These are phyloP conservation scores for Cylindrotheca fusiformis DNA, from an alignment of 108 stramenopile genomes.

Conservation along the genomic window DNA sequence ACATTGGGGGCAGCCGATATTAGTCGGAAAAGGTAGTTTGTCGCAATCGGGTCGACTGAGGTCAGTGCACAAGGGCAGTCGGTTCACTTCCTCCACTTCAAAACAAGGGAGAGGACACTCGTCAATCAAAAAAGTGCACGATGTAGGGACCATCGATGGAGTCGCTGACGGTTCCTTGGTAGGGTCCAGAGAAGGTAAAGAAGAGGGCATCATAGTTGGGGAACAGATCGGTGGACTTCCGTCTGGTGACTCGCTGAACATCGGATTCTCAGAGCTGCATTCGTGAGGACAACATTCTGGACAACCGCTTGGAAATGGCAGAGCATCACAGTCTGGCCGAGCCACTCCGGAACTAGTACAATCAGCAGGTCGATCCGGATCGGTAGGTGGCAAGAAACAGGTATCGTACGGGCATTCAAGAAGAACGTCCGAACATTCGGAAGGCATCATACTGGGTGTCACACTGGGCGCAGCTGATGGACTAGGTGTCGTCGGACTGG, in stretches of 20 bases:
- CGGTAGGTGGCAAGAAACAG: neutral
- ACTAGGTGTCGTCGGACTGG: neutral
- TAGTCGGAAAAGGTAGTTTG: neutral
- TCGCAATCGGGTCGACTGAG: neutral
- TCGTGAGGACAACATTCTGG: neutral
- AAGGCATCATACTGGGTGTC: neutral
- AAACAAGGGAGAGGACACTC: neutral
- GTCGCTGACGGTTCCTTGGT: neutral
- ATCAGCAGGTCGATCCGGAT: neutral
- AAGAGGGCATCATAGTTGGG: neutral
- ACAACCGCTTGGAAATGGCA: neutral
- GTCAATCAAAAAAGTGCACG: neutral
- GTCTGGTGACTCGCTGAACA: neutral
- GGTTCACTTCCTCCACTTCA: neutral
- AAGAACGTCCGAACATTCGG: neutral
- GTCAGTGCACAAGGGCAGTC: neutral
- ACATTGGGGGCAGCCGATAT: neutral
- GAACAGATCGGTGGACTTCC: neutral
- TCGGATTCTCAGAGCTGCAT: neutral
- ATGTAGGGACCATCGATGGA: neutral
- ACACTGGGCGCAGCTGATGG: neutral
- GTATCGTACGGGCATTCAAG: neutral
- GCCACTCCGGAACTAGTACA: neutral
- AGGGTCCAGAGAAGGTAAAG: neutral
- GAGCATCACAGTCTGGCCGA: neutral